A percentile compares a stretch with the other conserved stretches of the same genome.
Evolutionary conservation across 345 rosid genomes (phyloP).

Genomic region (Fremontodendron californicum): DNA sequence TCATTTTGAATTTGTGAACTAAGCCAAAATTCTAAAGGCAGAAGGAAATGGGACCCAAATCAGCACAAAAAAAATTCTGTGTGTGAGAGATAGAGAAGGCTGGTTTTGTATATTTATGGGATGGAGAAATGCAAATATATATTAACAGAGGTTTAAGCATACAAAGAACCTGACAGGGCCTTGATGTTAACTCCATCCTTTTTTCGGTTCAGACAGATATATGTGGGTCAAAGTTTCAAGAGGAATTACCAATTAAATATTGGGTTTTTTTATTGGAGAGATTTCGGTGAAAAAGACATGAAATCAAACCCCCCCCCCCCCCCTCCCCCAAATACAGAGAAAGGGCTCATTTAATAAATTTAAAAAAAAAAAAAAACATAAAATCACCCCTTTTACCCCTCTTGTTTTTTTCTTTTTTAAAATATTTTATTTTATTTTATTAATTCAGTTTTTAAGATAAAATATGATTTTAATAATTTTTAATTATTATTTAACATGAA

Average conservation of each 20-base stretch:
- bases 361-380: no score
- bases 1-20: slow-evolving; percentile 24
- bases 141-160: not conserved
- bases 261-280: slow-evolving; percentile 22
- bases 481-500: no score
- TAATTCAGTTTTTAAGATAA: no score
- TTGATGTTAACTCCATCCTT: slow-evolving; percentile 24
- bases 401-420: no score
- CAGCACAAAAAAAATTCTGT: slow-evolving; percentile 10
- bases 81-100: not conserved
- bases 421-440: no score
- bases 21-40: slow-evolving; percentile 11
- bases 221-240: slow-evolving; percentile 38
- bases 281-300: slow-evolving; percentile 53
- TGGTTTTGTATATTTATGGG: not conserved
- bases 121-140: not conserved
- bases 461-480: no score
- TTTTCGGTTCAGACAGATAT: not conserved
- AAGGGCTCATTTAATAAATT: no score
- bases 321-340: not conserved
- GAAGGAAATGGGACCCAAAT: slow-evolving; percentile 30
- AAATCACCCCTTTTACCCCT: no score
- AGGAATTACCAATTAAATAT: slow-evolving; percentile 11
- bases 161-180: slow-evolving; percentile 19
- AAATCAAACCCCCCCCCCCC: slow-evolving; percentile 20